Evolutionary conservation across 371 early-diverging fungal genomes (phyloP), one percentile per base, ranked within the genome.

Genomic region (Rhizomucor miehei): DNA sequence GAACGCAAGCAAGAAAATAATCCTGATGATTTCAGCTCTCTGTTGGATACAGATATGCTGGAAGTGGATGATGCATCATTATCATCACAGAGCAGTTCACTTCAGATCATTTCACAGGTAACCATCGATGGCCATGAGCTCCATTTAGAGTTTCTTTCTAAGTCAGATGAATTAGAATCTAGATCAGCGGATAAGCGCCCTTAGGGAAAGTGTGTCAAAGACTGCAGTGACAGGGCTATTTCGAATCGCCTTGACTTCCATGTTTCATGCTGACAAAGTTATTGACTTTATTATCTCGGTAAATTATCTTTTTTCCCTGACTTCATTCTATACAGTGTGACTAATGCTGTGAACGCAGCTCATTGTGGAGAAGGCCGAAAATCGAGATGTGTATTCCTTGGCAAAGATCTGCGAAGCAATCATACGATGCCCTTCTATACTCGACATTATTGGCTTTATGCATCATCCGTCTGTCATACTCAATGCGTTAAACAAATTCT

Each of bases 391-490:
- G 16, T 54, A 54, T 25, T 48, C 66, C 0, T 43, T 78, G 0
- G 57, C 73, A 17, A 62, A 64, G 2, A 56, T 78, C 1, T 71
- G 73, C 48, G 69, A 66, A 35, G 66, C 73, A 0, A 43, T 78
- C 20, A 52, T 44, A 10, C 64, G 59, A 39, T 67, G 60, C 41
- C 73, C 75, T 13, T 61, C 56, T 13, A 54, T 61, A 13, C 52
- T 78, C 14, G 79, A 78, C 51, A 50, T 78, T n/a, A 69, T 78
- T 6, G 53, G 71, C 21, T 69, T 73, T n/a, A 57, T 73, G 17
- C 67, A 78, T 48, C 62, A 61, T 14, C 73, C 79, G 6, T 43
- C 36, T 11, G 61, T 51, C 0, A 40, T 78, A 6, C 36, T 78
- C 25, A 50, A 48, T 2, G 70, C 79, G 0, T 51, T 78, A 9